These are phyloP conservation scores for Gremmenia infestans DNA, from an alignment of 2,329 filamentous ascomycete genomes.

Conservation along the genomic window DNA sequence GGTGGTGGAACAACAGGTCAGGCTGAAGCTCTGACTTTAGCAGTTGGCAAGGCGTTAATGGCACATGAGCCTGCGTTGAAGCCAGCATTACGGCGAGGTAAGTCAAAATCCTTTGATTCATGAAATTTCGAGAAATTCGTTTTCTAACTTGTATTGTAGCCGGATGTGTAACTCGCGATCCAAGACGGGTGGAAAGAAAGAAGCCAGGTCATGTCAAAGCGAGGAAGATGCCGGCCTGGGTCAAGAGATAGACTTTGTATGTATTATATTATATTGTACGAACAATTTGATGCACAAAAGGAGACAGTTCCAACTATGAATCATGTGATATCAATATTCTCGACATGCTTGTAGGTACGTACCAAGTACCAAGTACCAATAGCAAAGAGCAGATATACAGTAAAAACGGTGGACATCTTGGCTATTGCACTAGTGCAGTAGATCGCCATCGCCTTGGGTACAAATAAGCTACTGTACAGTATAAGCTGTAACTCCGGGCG, in stretches of 20 bases:
- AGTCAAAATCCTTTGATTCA: slow-evolving; percentile 32
- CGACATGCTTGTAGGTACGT: not conserved
- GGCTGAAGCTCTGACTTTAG: slow-evolving; percentile 89
- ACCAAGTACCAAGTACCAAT: not conserved
- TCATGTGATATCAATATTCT: not conserved
- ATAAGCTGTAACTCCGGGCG: too few species aligned
- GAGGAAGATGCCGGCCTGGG: slow-evolving; percentile 96
- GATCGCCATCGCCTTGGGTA: too few species aligned
- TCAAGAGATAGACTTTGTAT: slow-evolving; percentile 57
- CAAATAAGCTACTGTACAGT: too few species aligned
- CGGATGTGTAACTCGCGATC: slow-evolving; percentile 86
- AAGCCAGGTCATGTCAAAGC: slow-evolving; percentile 95
- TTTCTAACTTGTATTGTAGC: slow-evolving; percentile 50
- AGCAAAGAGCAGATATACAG: not conserved
- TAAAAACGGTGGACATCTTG: not conserved
- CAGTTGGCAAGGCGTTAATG: slow-evolving; percentile 79
- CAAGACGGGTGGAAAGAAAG: slow-evolving; percentile 93
- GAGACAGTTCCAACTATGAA: not conserved
- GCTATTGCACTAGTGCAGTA: not conserved
- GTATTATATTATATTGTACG: slow-evolving; percentile 30
- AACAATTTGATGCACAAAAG: slow-evolving; percentile 1
- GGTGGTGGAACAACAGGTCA: slow-evolving; percentile 94
- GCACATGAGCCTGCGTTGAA: slow-evolving; percentile 92
- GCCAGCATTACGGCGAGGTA: slow-evolving; percentile 81
- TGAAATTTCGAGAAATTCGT: not conserved